A percentile compares a stretch with the other conserved stretches of the same genome.
phyloP scores from a whole-genome alignment of 1,139 yeast species.

The Diutina mesorugosa region DNA sequence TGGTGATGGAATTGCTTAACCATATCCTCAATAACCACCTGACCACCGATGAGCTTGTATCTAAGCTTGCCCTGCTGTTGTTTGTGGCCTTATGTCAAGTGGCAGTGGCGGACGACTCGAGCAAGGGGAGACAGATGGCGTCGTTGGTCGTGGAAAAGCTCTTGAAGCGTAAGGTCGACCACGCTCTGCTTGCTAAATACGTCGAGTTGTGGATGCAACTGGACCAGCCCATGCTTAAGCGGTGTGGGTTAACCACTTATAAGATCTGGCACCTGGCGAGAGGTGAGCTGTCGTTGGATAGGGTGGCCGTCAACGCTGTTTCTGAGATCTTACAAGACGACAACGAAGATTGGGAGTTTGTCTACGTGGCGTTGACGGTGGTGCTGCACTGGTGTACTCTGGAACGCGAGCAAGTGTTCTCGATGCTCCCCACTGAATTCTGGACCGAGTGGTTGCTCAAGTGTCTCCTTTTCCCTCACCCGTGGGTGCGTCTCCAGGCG shows the following conservation, averaged over 20 bases:
- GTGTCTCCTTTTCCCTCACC: conserved; percentile 68
- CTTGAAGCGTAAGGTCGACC: conserved; percentile 33
- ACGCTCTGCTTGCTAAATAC: conserved; percentile 36
- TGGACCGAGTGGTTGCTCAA: conserved; percentile 12
- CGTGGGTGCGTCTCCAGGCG: conserved; percentile 76
- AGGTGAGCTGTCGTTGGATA: conserved; percentile 24
- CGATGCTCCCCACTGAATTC: conserved; percentile 8
- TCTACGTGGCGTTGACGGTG: conserved; percentile 54
- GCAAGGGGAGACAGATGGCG: conserved; percentile 84
- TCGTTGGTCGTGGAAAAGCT: conserved; percentile 45
- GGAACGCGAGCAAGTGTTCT: conserved; percentile 19
- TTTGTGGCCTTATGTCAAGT: conserved; percentile 75
- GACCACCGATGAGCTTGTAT: conserved; percentile 49
- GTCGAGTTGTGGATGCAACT: conserved; percentile 55
- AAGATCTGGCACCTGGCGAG: conserved; percentile 45
- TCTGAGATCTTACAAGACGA: conserved; percentile 22
- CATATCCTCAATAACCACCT: conserved; percentile 45
- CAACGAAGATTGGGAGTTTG: conserved; percentile 53
- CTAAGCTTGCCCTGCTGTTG: conserved; percentile 57
- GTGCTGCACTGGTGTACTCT: conserved; percentile 28
- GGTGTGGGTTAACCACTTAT: conserved; percentile 71
- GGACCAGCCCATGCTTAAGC: conserved; percentile 36
- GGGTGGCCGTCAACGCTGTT: conserved; percentile 23
- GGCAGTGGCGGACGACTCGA: conserved; percentile 63
- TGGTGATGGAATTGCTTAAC: conserved; percentile 81